phyloP scores from a whole-genome alignment of 2,329 filamentous ascomycete species.

The Catunica adiposa region DNA sequence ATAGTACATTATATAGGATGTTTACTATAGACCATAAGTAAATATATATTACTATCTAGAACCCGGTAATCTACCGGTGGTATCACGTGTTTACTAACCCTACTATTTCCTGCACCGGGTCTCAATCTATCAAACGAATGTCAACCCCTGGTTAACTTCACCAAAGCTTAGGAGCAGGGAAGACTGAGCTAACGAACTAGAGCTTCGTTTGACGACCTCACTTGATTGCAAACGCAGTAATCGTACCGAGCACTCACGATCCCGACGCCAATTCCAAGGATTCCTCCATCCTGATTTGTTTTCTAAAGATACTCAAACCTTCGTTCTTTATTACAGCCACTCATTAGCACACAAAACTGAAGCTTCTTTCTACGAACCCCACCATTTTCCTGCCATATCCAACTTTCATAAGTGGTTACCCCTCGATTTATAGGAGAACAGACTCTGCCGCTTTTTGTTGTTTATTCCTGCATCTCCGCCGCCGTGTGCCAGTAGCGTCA shows the following conservation, averaged over 20 bases:
- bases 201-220: background rate
- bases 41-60: background rate
- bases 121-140: background rate
- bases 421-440: constrained; percentile 1
- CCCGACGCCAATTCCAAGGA: background rate
- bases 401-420: background rate
- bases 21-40: constrained; percentile 5
- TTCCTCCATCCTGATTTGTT: background rate
- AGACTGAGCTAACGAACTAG: too few relatives aligned
- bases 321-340: too few relatives aligned
- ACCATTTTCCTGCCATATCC: background rate
- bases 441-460: background rate
- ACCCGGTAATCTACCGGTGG: constrained; percentile 9
- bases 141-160: background rate
- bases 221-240: background rate
- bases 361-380: background rate
- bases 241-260: background rate
- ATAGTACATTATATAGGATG: background rate
- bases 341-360: too few relatives aligned
- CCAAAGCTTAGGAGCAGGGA: background rate
- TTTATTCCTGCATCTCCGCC: constrained; percentile 1
- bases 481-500: background rate
- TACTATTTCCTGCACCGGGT: background rate
- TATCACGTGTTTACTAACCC: constrained; percentile 2
- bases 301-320: background rate